Percentiles rank a stretch among this genome's conserved stretches.
Conservation (phyloP, 1,139 yeast genomes). For the Lodderomyces oxycetoniae region DNA sequence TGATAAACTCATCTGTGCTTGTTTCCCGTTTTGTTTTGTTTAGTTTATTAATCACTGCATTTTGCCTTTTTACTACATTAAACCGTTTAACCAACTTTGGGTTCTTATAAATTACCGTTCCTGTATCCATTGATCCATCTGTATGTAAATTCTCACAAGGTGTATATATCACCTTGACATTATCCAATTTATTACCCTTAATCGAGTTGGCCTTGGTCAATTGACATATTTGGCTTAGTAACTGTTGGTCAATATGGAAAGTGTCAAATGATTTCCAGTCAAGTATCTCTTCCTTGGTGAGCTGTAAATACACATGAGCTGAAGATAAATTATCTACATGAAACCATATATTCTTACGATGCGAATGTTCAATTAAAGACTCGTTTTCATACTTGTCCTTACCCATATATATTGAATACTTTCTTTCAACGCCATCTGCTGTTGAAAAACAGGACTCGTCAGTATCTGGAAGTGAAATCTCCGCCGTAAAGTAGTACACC, state of each 20-base stretch:
- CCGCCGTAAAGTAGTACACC: conserved; percentile 57
- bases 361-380: conserved; percentile 63
- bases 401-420: conserved; percentile 57
- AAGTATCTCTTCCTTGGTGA: conserved; percentile 34
- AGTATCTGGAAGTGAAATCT: neutral
- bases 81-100: conserved; percentile 50
- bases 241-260: conserved; percentile 44
- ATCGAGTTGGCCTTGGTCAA: conserved; percentile 78
- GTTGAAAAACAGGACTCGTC: neutral
- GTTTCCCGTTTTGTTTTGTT: conserved; percentile 56
- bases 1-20: conserved; percentile 47
- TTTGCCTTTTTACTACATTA: conserved; percentile 55
- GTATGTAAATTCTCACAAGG: conserved; percentile 72
- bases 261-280: conserved; percentile 25
- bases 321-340: conserved; percentile 79
- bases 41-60: conserved; percentile 58
- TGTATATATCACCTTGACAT: conserved; percentile 67
- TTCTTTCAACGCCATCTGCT: conserved; percentile 16
- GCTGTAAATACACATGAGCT: conserved; percentile 73
- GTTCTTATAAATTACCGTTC: conserved; percentile 72
- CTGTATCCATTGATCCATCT: conserved; percentile 74
- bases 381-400: conserved; percentile 76
- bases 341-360: conserved; percentile 73
- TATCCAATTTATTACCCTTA: conserved; percentile 69
- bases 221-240: conserved; percentile 64